Evolutionary conservation across 768 basidiomycete genomes (phyloP).

Genomic region (Suillus fuscotomentosus): DNA sequence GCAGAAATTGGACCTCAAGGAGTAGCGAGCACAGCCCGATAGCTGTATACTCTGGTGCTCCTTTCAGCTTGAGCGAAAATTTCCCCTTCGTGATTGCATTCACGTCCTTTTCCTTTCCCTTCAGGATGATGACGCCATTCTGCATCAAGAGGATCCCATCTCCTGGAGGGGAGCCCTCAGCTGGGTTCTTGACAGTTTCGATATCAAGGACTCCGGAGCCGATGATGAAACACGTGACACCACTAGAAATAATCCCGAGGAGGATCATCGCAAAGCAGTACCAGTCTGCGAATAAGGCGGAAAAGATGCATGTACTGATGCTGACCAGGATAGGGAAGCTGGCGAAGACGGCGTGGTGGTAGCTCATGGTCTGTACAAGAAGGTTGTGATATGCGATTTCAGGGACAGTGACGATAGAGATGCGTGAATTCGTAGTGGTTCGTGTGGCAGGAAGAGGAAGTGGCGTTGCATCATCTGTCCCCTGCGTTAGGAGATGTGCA

Average conservation of each 20-base stretch:
- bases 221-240: conserved; percentile 23
- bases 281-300: conserved; percentile 28
- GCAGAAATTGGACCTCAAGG: conserved; percentile 27
- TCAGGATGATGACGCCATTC: conserved; percentile 21
- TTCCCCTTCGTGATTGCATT: conserved; percentile 25
- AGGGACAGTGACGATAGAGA: not conserved
- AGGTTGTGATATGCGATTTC: not conserved
- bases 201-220: conserved; percentile 25
- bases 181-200: conserved; percentile 13
- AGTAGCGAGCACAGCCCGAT: conserved; percentile 23
- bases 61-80: conserved; percentile 20
- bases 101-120: conserved; percentile 23
- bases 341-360: conserved; percentile 5
- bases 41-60: conserved; percentile 6
- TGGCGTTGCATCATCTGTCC: not conserved
- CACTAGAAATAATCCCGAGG: conserved; percentile 27
- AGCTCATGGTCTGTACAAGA: not conserved
- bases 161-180: conserved; percentile 19
- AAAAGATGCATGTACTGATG: conserved; percentile 17
- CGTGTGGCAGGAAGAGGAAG: not conserved
- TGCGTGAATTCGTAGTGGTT: not conserved
- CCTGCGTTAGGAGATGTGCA: conserved; percentile 18
- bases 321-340: conserved; percentile 25
- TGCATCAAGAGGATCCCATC: conserved; percentile 21
- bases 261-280: conserved; percentile 30